These are phyloP conservation scores for Cairneyella variabilis DNA, from an alignment of 495 filamentous ascomycete genomes.

Conservation along the genomic window DNA sequence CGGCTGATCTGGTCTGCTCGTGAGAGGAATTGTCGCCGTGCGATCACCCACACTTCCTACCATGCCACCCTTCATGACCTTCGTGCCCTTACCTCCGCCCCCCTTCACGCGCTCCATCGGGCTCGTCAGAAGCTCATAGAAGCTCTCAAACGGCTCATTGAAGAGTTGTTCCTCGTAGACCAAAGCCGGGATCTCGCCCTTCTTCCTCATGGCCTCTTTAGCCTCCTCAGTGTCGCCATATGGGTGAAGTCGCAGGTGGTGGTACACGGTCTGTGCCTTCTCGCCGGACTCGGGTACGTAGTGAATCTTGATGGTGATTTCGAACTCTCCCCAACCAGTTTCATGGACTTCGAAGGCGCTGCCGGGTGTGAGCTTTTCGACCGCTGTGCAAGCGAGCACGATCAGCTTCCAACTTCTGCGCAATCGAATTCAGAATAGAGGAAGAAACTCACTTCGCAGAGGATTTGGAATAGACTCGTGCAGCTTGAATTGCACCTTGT, in stretches of 20 bases:
- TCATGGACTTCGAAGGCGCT: conserved; percentile 83
- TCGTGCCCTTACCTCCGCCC: conserved; percentile 42
- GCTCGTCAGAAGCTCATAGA: conserved; percentile 71
- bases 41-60: conserved; percentile 50
- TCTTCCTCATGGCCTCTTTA: conserved; percentile 54
- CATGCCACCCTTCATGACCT: conserved; percentile 36
- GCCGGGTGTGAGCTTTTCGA: conserved; percentile 58
- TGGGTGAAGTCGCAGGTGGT: conserved; percentile 85
- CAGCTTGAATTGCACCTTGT: conserved; percentile 95
- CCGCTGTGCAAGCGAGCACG: conserved; percentile 19
- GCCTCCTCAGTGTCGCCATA: conserved; percentile 74
- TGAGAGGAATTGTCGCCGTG: conserved; percentile 68
- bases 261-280: conserved; percentile 88
- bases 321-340: conserved; percentile 97
- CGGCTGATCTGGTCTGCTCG: conserved; percentile 59
- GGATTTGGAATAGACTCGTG: conserved; percentile 92
- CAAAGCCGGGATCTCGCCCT: conserved; percentile 67
- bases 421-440: neutral
- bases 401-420: neutral
- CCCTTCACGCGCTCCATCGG: conserved; percentile 33
- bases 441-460: conserved; percentile 55
- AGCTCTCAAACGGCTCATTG: conserved; percentile 89
- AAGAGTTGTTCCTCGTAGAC: conserved; percentile 90
- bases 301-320: conserved; percentile 88
- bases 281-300: conserved; percentile 81